Conservation (phyloP, 179 eudicot species). For the Beta macrorhiza region DNA sequence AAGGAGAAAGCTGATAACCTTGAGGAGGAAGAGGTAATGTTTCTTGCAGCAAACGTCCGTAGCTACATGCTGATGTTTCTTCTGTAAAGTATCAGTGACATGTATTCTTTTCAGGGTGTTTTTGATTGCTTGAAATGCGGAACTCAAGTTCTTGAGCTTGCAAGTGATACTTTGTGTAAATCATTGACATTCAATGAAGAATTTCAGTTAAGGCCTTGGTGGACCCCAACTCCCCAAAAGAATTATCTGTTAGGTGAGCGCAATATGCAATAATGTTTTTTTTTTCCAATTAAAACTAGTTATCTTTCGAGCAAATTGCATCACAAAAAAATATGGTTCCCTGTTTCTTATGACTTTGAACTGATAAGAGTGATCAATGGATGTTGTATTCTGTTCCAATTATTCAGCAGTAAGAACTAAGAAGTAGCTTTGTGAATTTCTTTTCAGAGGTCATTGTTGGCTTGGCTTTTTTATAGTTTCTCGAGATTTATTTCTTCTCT, state of each 20-base stretch:
- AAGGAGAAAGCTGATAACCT: constrained; percentile 69
- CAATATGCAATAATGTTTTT: constrained; percentile 1
- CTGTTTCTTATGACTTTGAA: background rate
- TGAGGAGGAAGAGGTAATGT: constrained; percentile 71
- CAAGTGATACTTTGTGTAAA: constrained; percentile 53
- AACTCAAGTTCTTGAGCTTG: constrained; percentile 58
- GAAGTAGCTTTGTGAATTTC: constrained; percentile 1
- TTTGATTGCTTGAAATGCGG: constrained; percentile 66
- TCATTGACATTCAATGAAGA: constrained; percentile 92
- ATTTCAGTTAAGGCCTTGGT: constrained; percentile 82
- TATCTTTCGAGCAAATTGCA: background rate
- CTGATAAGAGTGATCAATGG: background rate
- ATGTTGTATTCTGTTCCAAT: background rate
- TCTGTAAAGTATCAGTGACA: constrained; percentile 7
- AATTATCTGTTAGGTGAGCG: constrained; percentile 76
- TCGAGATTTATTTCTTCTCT: background rate
- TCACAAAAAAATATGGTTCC: background rate
- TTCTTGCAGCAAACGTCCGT: constrained; percentile 5
- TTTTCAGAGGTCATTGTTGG: background rate
- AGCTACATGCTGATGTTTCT: background rate
- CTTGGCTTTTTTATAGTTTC: background rate
- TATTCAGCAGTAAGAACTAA: background rate
- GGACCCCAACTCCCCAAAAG: constrained; percentile 86
- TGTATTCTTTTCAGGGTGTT: constrained; percentile 44
- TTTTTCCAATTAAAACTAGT: background rate